phyloP scores from a whole-genome alignment of 2,329 filamentous ascomycete species.

The Lasiodiplodia hormozganensis region DNA sequence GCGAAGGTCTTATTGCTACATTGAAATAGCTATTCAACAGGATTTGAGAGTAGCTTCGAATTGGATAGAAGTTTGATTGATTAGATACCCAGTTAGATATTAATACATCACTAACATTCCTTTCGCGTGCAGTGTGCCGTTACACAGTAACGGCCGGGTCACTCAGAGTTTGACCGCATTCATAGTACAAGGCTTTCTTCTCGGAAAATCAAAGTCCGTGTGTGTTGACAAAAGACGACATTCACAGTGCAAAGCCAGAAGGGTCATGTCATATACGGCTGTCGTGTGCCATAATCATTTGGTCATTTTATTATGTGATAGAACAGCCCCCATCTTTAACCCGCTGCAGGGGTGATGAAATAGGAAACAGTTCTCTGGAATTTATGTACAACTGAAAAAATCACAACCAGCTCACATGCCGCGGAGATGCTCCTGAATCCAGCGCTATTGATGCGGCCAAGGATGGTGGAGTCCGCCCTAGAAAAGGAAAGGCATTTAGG shows the following conservation, averaged over 20 bases:
- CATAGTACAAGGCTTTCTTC: neutral
- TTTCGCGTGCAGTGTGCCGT: neutral
- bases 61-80: slow-evolving; percentile 16
- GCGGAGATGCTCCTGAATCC: neutral
- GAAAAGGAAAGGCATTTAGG: neutral
- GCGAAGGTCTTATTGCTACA: neutral
- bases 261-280: neutral
- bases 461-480: neutral
- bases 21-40: neutral
- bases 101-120: neutral
- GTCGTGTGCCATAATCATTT: neutral
- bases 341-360: neutral
- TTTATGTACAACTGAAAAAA: neutral
- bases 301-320: neutral
- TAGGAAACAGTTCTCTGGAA: neutral
- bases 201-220: neutral
- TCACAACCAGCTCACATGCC: neutral
- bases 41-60: neutral
- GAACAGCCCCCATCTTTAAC: neutral
- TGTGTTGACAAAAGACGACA: neutral
- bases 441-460: neutral
- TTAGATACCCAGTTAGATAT: slow-evolving; percentile 21
- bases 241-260: neutral
- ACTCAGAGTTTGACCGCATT: neutral
- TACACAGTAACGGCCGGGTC: neutral